Conservation (phyloP, 768 basidiomycete species). For the Cystobasidium tubakii region DNA sequence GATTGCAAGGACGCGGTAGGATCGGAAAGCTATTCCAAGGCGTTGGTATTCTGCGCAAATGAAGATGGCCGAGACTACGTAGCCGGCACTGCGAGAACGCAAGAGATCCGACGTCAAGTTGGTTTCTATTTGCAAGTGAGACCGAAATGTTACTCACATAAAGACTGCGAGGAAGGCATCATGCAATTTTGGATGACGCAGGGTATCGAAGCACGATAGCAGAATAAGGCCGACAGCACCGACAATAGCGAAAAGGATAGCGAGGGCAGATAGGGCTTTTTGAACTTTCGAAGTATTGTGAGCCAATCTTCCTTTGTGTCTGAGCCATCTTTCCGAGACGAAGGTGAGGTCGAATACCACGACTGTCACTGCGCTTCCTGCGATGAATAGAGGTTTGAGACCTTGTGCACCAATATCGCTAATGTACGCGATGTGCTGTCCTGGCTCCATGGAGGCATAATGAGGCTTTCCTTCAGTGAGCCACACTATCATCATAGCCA, state of each 20-base stretch:
- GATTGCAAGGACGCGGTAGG: constrained; percentile 18
- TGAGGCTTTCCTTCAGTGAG: constrained; percentile 60
- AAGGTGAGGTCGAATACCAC: constrained; percentile 61
- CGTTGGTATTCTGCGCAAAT: constrained; percentile 49
- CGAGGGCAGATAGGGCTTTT: constrained; percentile 56
- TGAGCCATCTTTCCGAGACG: constrained; percentile 59
- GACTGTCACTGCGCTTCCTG: constrained; percentile 62
- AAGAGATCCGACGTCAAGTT: not conserved
- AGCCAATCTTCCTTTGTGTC: constrained; percentile 60
- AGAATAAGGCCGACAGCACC: constrained; percentile 64
- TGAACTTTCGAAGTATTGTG: constrained; percentile 60
- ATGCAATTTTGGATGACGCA: constrained; percentile 55
- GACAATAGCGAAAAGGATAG: constrained; percentile 60
- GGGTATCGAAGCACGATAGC: constrained; percentile 67
- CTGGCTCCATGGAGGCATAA: constrained; percentile 52
- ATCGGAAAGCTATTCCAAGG: constrained; percentile 22
- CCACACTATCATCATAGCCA: constrained; percentile 69
- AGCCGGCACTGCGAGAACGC: constrained; percentile 53
- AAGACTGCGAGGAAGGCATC: constrained; percentile 64
- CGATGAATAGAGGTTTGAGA: constrained; percentile 69
- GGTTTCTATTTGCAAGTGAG: too few species aligned
- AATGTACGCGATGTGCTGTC: constrained; percentile 60
- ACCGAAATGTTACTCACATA: constrained; percentile 50
- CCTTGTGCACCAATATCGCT: constrained; percentile 69
- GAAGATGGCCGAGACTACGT: constrained; percentile 67